Evolutionary conservation across 2,329 filamentous ascomycete species (phyloP).

Genomic region (Penicillium sp.): DNA sequence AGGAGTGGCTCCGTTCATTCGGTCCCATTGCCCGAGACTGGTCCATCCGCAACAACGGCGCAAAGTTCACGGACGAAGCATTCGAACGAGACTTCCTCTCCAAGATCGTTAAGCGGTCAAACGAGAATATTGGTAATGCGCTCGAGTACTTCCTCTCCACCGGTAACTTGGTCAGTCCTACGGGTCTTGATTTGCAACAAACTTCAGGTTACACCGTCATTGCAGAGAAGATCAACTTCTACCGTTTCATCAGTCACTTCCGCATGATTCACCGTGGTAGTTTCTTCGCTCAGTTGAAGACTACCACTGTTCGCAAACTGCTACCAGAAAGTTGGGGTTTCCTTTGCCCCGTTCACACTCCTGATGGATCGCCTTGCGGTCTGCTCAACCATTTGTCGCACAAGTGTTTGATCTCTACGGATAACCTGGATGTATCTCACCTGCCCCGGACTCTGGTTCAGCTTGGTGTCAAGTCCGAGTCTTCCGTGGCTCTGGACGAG

Average conservation of each 20-base stretch:
- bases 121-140: slow-evolving; percentile 82
- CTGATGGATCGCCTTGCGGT: slow-evolving; percentile 92
- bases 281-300: slow-evolving; percentile 97
- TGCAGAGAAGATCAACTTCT: slow-evolving; percentile 98
- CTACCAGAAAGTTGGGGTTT: slow-evolving; percentile 98
- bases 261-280: slow-evolving; percentile 98
- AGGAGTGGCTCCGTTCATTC: slow-evolving; percentile 79
- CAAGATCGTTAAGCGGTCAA: slow-evolving; percentile 76
- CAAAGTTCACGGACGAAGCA: slow-evolving; percentile 68
- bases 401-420: slow-evolving; percentile 86
- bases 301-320: slow-evolving; percentile 92
- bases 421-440: slow-evolving; percentile 69
- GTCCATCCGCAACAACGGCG: slow-evolving; percentile 52
- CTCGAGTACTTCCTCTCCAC: slow-evolving; percentile 96
- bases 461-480: slow-evolving; percentile 73
- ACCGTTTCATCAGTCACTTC: slow-evolving; percentile 98
- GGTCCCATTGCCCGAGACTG: slow-evolving; percentile 55
- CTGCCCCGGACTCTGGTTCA: slow-evolving; percentile 73
- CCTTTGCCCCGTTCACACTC: slow-evolving; percentile 94
- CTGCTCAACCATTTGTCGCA: slow-evolving; percentile 93
- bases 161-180: slow-evolving; percentile 87
- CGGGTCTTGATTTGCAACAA: slow-evolving; percentile 91
- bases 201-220: slow-evolving; percentile 93
- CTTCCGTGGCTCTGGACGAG: slow-evolving; percentile 76
- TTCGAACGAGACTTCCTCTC: slow-evolving; percentile 78